Evolutionary conservation across 257 asterid genomes (phyloP).

Genomic region (Solanum appendiculatum): DNA sequence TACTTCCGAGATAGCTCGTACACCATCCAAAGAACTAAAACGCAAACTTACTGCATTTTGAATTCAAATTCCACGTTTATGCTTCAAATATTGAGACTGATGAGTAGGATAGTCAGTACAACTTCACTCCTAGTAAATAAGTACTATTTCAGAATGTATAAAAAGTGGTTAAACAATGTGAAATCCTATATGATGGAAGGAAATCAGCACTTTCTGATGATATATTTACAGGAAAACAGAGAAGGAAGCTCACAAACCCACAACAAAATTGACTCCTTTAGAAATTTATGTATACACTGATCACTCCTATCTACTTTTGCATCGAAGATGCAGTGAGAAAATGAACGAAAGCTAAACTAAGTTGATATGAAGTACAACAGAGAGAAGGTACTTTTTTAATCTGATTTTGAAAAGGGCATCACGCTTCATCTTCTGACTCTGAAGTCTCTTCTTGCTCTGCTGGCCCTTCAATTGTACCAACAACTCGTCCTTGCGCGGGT

Average conservation of each 20-base stretch:
- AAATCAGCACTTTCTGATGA: background rate
- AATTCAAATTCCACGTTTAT: background rate
- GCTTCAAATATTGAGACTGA: background rate
- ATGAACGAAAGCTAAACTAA: background rate
- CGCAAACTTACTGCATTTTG: background rate
- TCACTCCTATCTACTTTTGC: background rate
- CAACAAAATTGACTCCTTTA: background rate
- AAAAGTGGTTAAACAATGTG: background rate
- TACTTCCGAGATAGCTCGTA: background rate
- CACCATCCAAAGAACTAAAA: background rate
- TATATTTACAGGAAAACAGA: background rate
- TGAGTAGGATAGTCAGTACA: background rate
- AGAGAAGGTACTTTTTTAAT: background rate
- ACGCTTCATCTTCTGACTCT: conserved; percentile 33
- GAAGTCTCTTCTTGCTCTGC: conserved; percentile 26
- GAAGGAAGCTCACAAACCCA: background rate
- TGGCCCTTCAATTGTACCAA: conserved; percentile 42
- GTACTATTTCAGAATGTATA: background rate
- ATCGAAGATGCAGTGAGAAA: background rate
- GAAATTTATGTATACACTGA: background rate
- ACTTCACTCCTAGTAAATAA: background rate
- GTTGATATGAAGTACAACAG: background rate
- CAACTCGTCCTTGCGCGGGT: conserved; percentile 36
- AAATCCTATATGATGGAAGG: background rate
- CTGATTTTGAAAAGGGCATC: background rate